phyloP scores from a whole-genome alignment of 2,329 filamentous ascomycete species.

The Fonsecaea erecta region DNA sequence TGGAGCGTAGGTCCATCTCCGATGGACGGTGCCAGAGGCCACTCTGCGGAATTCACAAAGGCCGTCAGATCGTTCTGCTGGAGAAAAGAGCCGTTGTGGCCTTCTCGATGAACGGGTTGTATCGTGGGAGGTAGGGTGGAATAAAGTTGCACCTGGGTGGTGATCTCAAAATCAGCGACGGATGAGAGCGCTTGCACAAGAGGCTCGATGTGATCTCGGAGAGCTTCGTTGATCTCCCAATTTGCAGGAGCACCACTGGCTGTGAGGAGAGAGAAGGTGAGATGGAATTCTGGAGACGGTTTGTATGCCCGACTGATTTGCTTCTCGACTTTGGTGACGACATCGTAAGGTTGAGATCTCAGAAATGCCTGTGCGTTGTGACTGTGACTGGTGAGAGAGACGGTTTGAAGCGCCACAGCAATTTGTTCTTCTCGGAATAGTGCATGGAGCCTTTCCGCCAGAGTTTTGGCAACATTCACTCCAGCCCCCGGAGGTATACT shows the following conservation, averaged over 20 bases:
- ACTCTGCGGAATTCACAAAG: constrained; percentile 97
- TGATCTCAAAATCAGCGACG: constrained; percentile 94
- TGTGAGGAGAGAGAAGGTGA: constrained; percentile 94
- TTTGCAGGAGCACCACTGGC: constrained; percentile 76
- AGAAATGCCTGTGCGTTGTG: constrained; percentile 42
- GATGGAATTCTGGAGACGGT: constrained; percentile 90
- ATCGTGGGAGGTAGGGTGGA: constrained; percentile 70
- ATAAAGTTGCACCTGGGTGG: constrained; percentile 94
- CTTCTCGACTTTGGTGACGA: constrained; percentile 63
- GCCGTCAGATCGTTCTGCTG: constrained; percentile 86
- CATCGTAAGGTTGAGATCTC: constrained; percentile 49
- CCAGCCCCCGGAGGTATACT: constrained; percentile 12
- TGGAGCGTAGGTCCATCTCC: constrained; percentile 89
- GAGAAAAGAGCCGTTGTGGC: constrained; percentile 49
- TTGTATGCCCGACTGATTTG: constrained; percentile 85
- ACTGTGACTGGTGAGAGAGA: constrained; percentile 39
- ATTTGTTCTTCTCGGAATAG: constrained; percentile 90
- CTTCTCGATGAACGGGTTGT: constrained; percentile 59
- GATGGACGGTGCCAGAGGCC: constrained; percentile 93
- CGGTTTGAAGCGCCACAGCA: constrained; percentile 68
- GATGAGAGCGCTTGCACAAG: constrained; percentile 76
- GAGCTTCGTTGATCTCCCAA: constrained; percentile 86
- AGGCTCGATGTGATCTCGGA: constrained; percentile 80
- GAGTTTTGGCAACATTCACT: constrained; percentile 54
- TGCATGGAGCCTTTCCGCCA: constrained; percentile 75